Evolutionary conservation across 305 asterid genomes (phyloP), one percentile per base, ranked within the genome.

Genomic region (Fraxinus albicans): DNA sequence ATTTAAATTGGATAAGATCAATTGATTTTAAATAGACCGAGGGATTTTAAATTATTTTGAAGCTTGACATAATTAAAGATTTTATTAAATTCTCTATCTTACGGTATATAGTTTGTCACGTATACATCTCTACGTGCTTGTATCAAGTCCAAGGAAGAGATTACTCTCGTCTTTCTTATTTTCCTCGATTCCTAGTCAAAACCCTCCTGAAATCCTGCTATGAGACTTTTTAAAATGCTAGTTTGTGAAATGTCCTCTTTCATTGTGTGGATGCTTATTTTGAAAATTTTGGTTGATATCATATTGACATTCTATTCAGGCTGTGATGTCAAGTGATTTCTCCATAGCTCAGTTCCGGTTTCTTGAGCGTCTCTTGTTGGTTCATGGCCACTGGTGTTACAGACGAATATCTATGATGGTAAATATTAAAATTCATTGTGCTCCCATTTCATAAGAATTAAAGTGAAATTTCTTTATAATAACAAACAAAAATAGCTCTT

Each of bases 331-430:
- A 10, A 93, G 99, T 81, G 99, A 96, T 86, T 94, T 92, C 80
- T 86, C 98, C 77, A 91, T 96, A 79, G 98, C 99, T 34, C 98
- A 96, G 84, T 96, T 96, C 82, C 91, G 94, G 85, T 96, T 91
- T 88, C 98, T 96, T 9, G 99, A 96, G 89, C 96, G 98, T 58
- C 90, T 96, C 74, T 75, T 96, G 88, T 83, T 96, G 93, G 98
- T 96, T 85, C 99, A 95, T 69, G 99, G 99, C 67, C 99, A 96
- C 90, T 96, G 99, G 99, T 96, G 98, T 91, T 94, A 96, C 88
- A 88, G 99, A 86, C 88, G 99, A 85, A 92, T 96, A 90, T 88
- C 98, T 10, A 82, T 95, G 97, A 95, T 95, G 99, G 99, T 96
- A 89, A 79, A 73, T n/a, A 60, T 33, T 58, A 74, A 31, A 70